Evolutionary conservation across 148 eudicot genomes (phyloP).

Genomic region (Spergularia marina): DNA sequence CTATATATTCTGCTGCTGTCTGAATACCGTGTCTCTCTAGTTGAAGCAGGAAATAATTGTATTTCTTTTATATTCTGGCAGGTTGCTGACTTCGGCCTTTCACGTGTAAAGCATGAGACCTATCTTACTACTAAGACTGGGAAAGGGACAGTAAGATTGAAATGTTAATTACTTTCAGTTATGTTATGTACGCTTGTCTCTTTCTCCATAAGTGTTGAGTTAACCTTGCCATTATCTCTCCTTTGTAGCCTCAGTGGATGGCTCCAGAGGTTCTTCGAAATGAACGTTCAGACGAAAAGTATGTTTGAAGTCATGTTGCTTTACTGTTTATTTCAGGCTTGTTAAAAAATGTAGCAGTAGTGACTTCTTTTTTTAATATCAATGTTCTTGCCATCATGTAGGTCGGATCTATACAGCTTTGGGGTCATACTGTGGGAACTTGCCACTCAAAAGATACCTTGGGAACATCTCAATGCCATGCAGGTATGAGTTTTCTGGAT

Average conservation of each 20-base stretch:
- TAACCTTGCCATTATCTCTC: slow-evolving; percentile 1
- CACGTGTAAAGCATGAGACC: slow-evolving; percentile 90
- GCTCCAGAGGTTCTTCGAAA: slow-evolving; percentile 99
- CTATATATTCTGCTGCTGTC: background rate
- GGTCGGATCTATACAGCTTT: slow-evolving; percentile 93
- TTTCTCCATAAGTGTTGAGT: background rate
- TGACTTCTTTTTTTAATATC: background rate
- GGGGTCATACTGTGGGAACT: slow-evolving; percentile 97
- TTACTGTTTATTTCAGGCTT: slow-evolving; percentile 16
- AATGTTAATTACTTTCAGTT: slow-evolving; percentile 8
- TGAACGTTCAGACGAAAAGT: slow-evolving; percentile 94
- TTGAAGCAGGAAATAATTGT: background rate
- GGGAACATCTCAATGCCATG: slow-evolving; percentile 96
- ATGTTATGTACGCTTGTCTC: background rate
- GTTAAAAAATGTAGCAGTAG: background rate
- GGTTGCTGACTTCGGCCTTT: slow-evolving; percentile 99
- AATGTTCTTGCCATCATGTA: slow-evolving; percentile 28
- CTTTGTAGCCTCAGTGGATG: slow-evolving; percentile 98
- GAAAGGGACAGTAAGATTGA: slow-evolving; percentile 83
- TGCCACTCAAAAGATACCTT: slow-evolving; percentile 85
- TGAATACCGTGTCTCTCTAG: background rate
- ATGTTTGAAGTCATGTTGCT: slow-evolving; percentile 28
- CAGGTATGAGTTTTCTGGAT: slow-evolving; percentile 52
- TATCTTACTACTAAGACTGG: slow-evolving; percentile 78
- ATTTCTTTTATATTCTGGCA: slow-evolving; percentile 24